These are phyloP conservation scores for Aspergillus sojae DNA, from an alignment of 2,329 filamentous ascomycete genomes.

Conservation along the genomic window DNA sequence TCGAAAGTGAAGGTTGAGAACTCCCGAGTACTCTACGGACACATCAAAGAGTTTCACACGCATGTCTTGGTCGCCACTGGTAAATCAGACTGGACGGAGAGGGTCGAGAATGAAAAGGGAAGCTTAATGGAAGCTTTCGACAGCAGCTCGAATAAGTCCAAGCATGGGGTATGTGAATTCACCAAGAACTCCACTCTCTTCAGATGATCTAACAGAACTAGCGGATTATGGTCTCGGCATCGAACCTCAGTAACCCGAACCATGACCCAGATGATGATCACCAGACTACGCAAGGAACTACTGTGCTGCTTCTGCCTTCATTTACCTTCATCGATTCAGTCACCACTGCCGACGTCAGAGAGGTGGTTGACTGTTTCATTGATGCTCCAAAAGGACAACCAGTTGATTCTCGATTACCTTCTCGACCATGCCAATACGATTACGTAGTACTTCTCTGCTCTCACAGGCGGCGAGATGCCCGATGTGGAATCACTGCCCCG, in stretches of 20 bases:
- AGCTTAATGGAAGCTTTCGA: conserved; percentile 54
- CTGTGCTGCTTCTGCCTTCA: conserved; percentile 76
- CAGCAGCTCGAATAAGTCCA: conserved; percentile 58
- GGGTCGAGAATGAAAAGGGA: conserved; percentile 42
- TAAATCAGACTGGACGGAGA: conserved; percentile 40
- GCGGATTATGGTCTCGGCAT: conserved; percentile 41
- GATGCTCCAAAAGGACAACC: conserved; percentile 63
- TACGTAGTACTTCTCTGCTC: conserved; percentile 87
- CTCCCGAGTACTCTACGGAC: conserved; percentile 35
- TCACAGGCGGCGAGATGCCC: conserved; percentile 83
- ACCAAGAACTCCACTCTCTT: neutral
- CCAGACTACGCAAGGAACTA: conserved; percentile 53
- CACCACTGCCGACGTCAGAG: conserved; percentile 64
- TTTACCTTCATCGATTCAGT: conserved; percentile 80
- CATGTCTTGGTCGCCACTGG: conserved; percentile 44
- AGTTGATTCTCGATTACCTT: conserved; percentile 38
- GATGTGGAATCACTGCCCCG: conserved; percentile 87
- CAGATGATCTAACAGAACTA: conserved; percentile 13
- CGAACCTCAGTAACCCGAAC: conserved; percentile 32
- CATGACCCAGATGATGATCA: conserved; percentile 8
- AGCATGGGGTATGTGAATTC: conserved; percentile 62
- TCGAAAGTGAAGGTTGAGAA: conserved; percentile 40
- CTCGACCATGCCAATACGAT: conserved; percentile 72
- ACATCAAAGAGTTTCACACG: conserved; percentile 38
- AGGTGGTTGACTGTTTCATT: conserved; percentile 69